Evolutionary conservation across 2,329 filamentous ascomycete genomes (phyloP).

Genomic region (Plectosphaerella plurivora): DNA sequence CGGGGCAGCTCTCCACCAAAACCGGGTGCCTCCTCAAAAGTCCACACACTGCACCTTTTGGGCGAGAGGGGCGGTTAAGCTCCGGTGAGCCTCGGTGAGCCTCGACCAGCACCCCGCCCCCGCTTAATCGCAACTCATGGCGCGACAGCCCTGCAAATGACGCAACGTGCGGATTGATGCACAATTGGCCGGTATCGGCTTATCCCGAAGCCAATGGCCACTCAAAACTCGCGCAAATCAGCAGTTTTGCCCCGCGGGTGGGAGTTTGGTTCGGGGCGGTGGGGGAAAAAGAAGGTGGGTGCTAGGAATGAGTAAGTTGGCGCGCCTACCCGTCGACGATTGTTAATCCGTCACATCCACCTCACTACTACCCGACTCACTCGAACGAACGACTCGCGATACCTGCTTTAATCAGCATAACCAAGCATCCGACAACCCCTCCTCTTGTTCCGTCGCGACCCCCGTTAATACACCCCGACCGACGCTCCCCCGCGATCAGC

Average conservation of each 20-base stretch:
- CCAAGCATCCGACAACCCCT: neutral
- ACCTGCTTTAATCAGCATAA: neutral
- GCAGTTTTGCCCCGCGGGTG: neutral
- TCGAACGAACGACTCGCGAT: neutral
- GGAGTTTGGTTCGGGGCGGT: neutral
- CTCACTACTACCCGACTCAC: neutral
- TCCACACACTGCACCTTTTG: neutral
- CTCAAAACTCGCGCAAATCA: neutral
- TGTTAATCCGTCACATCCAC: neutral
- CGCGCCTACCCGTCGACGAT: neutral
- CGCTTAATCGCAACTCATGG: neutral
- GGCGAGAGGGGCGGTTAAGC: neutral
- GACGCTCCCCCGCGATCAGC: neutral
- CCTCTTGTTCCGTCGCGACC: neutral
- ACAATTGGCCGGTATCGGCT: neutral
- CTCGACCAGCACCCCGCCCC: neutral
- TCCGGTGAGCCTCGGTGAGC: neutral
- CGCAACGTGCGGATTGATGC: neutral
- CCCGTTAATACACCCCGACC: neutral
- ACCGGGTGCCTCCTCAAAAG: neutral
- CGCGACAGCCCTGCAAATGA: neutral
- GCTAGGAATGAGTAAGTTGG: neutral
- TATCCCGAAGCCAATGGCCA: neutral
- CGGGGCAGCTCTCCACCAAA: neutral
- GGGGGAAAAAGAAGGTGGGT: neutral